Evolutionary conservation across 2,329 filamentous ascomycete species (phyloP).

Genomic region (Neofusicoccum ribis): DNA sequence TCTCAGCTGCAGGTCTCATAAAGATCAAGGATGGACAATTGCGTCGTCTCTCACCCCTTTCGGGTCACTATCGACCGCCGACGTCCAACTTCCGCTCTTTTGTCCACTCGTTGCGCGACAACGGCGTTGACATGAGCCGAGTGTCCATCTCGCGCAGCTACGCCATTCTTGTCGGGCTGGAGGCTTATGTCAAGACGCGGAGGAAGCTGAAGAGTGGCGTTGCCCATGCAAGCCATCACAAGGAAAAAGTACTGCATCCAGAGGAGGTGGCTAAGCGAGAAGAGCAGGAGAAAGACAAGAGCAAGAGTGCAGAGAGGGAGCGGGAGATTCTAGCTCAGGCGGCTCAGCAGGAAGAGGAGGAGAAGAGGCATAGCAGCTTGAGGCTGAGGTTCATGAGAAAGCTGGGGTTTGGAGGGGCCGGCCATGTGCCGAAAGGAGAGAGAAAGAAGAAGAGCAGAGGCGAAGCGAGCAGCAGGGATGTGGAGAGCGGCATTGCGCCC

Average conservation of each 20-base stretch:
- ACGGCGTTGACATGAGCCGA: conserved; percentile 75
- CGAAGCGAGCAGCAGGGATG: conserved; percentile 24
- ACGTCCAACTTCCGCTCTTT: conserved; percentile 82
- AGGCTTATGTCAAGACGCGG: conserved; percentile 72
- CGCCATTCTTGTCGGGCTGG: conserved; percentile 77
- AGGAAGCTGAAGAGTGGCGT: conserved; percentile 60
- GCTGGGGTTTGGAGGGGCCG: conserved; percentile 28
- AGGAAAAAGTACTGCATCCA: conserved; percentile 62
- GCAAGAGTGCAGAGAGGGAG: conserved; percentile 61
- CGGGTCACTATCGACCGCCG: conserved; percentile 82
- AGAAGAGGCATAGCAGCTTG: conserved; percentile 26
- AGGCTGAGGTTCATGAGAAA: conserved; percentile 31
- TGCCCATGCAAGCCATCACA: conserved; percentile 53
- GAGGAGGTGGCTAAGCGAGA: conserved; percentile 54
- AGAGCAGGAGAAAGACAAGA: conserved; percentile 58
- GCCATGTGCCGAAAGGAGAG: conserved; percentile 23
- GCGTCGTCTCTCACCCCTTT: conserved; percentile 66
- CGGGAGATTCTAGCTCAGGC: conserved; percentile 51
- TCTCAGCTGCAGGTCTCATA: conserved; percentile 80
- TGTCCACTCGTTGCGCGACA: conserved; percentile 68
- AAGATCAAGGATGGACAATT: conserved; percentile 80
- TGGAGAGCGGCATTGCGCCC: conserved; percentile 38
- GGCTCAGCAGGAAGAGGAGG: conserved; percentile 47
- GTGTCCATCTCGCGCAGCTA: conserved; percentile 81
- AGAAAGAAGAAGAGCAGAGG: conserved; percentile 19